phyloP scores from a whole-genome alignment of 106 monocot species.

The Acorus calamus region DNA sequence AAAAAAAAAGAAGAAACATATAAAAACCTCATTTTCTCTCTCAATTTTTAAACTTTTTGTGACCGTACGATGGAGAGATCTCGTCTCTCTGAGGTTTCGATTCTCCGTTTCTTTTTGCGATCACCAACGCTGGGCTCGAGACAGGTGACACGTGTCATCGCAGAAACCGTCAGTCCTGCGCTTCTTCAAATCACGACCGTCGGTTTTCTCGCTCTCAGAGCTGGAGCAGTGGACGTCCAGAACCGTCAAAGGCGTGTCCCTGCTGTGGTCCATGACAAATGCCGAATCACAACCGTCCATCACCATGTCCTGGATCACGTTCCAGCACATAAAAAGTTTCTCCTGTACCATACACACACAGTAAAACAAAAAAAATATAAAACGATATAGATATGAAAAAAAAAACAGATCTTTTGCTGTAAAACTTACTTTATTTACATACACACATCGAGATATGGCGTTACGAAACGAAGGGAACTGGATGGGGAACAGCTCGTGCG shows the following conservation, averaged over 20 bases:
- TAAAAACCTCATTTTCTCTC: neutral
- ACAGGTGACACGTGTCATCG: neutral
- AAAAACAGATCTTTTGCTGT: neutral
- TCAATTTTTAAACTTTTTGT: neutral
- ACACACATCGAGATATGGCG: slow-evolving; percentile 36
- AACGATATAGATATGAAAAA: neutral
- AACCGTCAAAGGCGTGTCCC: slow-evolving; percentile 47
- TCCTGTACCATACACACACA: slow-evolving; percentile 12
- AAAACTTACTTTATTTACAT: slow-evolving; percentile 40
- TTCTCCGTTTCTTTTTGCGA: neutral
- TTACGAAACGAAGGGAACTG: slow-evolving; percentile 38
- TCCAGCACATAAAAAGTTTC: slow-evolving; percentile 32
- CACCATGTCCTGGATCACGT: slow-evolving; percentile 14
- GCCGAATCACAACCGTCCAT: slow-evolving; percentile 11
- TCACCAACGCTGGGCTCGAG: neutral
- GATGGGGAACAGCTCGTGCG: slow-evolving; percentile 45
- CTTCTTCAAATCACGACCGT: slow-evolving; percentile 22
- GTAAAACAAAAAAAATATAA: neutral
- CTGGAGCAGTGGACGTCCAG: slow-evolving; percentile 28
- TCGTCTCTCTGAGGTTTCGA: neutral
- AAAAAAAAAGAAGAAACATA: neutral
- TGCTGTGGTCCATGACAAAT: slow-evolving; percentile 15
- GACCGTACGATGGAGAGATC: too few relatives aligned
- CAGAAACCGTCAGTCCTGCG: neutral
- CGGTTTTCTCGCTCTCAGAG: slow-evolving; percentile 46